phyloP scores from a whole-genome alignment of 768 basidiomycete species.

The Phylloporus arenicola region DNA sequence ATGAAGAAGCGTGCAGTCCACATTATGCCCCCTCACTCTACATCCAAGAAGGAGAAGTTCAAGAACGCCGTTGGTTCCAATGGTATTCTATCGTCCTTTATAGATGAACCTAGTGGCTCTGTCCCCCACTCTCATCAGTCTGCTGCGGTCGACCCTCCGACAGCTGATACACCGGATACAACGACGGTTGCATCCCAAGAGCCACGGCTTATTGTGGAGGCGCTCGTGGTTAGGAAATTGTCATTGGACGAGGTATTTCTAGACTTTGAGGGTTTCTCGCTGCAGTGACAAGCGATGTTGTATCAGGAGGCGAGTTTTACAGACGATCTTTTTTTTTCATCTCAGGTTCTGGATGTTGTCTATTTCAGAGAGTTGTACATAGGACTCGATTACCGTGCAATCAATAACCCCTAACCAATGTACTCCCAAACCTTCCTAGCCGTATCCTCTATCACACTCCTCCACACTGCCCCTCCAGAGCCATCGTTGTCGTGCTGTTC shows the following conservation, averaged over 20 bases:
- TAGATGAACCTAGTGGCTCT: conserved; percentile 9
- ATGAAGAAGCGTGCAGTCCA: conserved; percentile 40
- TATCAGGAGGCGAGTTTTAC: neutral
- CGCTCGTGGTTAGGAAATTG: conserved; percentile 72
- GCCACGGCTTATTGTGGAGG: conserved; percentile 73
- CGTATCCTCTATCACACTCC: conserved; percentile 24
- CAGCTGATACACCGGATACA: neutral
- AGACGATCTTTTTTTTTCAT: neutral
- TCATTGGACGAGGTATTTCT: conserved; percentile 70
- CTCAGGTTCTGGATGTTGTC: neutral
- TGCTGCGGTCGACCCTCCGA: conserved; percentile 18
- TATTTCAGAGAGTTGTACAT: neutral
- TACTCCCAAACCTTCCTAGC: conserved; percentile 30
- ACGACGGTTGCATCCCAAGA: conserved; percentile 16
- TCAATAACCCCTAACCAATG: conserved; percentile 5
- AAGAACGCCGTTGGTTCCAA: conserved; percentile 21
- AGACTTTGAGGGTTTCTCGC: conserved; percentile 62
- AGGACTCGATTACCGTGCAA: no score
- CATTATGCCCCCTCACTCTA: conserved; percentile 25
- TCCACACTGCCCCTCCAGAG: conserved; percentile 30
- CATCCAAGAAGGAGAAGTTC: conserved; percentile 17
- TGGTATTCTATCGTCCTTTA: neutral
- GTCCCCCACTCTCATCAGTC: conserved; percentile 34
- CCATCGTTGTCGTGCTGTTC: conserved; percentile 16
- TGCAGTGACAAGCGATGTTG: conserved; percentile 10